Base-by-base conservation (phyloP, 2,329 filamentous ascomycete species). In the Colletotrichum acutatum region DNA sequence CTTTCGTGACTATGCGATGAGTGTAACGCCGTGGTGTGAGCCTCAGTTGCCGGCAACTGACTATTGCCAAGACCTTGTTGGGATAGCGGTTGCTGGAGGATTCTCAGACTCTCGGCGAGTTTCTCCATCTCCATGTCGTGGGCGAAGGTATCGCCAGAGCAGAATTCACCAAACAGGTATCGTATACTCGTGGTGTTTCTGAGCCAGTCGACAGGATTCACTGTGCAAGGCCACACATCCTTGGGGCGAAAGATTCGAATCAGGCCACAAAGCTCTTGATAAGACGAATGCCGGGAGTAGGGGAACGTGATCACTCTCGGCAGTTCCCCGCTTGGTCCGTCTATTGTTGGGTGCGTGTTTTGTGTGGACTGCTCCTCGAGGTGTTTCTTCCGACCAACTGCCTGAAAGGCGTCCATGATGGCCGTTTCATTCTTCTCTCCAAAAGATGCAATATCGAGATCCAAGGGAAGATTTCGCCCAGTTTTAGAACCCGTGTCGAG, bases 201-300 rank as follows among this genome's bases (percentile, higher is more conserved):
- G 3, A 83, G 69, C 95, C 95, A 98, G 1, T 83, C 83, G 0
- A 81, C 77, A 19, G 87, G 82, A 73, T 94, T 88, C 1, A 93
- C 90, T 0, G 95, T 97, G 78, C 95, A 98, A 0, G 95, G 95
- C 85, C 93, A 93, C 2, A 98, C 85, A 77, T 98, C 95, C 58
- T 84, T 90, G 0, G 95, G 95, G 32, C 84, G 88, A 76, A 98
- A 93, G 0, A 86, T 85, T 3, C 85, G 80, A 1, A 98, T 86
- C 0, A 98, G 83, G 66, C 90, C 83, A 75, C 94, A 93, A 3
- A 97, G 87, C 79, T 98, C 96, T 0, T 86, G 84, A 73, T 97
- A 96, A 0, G 94, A 97, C 0, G 96, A 97, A 81, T 98, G 96
- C 1, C 96, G 90, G 0, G 96, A 96, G 78, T 95, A 98, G 0